Conservation (phyloP, 2,329 filamentous ascomycete genomes). For the Curvularia spicifera region DNA sequence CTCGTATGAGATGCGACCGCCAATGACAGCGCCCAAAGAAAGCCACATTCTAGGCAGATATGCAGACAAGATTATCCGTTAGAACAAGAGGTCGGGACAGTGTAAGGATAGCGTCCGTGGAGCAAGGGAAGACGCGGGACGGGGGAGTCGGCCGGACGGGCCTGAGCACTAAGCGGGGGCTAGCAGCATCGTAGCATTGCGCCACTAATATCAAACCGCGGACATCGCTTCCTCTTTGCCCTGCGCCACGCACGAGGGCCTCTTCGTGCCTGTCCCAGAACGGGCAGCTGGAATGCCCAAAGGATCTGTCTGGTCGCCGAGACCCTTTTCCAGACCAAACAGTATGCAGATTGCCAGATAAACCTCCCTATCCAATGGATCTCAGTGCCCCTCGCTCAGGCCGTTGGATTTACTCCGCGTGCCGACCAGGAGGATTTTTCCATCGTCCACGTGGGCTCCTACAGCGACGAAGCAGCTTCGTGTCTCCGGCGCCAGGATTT, state of each 20-base stretch:
- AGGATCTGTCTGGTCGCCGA: conserved; percentile 6
- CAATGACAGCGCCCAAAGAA: neutral
- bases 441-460: neutral
- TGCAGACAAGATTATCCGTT: conserved; percentile 8
- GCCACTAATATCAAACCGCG: conserved; percentile 7
- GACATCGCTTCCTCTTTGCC: conserved; percentile 5
- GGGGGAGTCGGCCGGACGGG: conserved; percentile 10
- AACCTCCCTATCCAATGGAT: neutral
- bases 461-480: neutral
- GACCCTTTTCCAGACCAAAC: neutral
- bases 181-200: conserved; percentile 6
- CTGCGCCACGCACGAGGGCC: conserved; percentile 2
- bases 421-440: neutral
- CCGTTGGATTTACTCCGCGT: neutral
- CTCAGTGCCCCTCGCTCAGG: neutral
- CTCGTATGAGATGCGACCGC: neutral
- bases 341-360: neutral
- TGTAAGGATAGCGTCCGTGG: neutral
- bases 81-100: neutral
- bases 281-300: neutral
- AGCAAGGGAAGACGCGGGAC: conserved; percentile 3
- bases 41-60: neutral
- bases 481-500: neutral
- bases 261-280: neutral
- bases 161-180: conserved; percentile 1